Base-by-base conservation (phyloP, 331 rosid genomes). In the Erythrophleum ivorense region DNA sequence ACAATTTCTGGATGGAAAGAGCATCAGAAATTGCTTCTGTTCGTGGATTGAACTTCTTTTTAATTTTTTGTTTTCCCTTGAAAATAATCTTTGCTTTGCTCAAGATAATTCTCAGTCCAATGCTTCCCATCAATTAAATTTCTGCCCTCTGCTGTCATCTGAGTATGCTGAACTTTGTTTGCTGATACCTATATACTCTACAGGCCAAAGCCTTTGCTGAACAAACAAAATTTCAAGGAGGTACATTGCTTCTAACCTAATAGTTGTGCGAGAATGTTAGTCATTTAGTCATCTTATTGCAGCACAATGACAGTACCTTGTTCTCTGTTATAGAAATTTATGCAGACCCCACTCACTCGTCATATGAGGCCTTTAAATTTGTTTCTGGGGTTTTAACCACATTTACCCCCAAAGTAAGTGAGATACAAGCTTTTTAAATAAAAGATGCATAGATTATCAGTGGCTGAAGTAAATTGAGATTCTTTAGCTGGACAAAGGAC, bases 141-240 rank as follows among this genome's bases (percentile, higher is more conserved):
- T 73, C 60, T 50, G n/a, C 54, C 9, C 46, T 78, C 72, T 73
- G 48, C 66, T 69, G 71, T 58, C 68, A 18, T 79, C 62, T 11
- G 24, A 77, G 21, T 71, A 49, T 43, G 69, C 57, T 76, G 43
- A 34, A 66, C 38, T 21, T 82, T 71, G 52, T 62, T 79, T 40
- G 62, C 76, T 76, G 29, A 82, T 69, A 75, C 76, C 34, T 55
- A 43, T 82, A 33, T 71, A 70, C 78, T 76, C 49, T 83, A 71
- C 83, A 91, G 98, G 98, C 94, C 21, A 92, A 79, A 83, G 38
- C 92, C 73, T 95, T 93, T 78, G 82, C 84, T 33, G 90, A 91
- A 87, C 86, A 95, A 84, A 89, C 98, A 77, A 91, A 89, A 78
- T 95, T 95, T 84, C 77, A 84, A 86, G 97, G 98, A 95, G 98